These are phyloP conservation scores for Entophlyctis luteolus DNA, from an alignment of 192 early-diverging fungal species.

Conservation along the genomic window DNA sequence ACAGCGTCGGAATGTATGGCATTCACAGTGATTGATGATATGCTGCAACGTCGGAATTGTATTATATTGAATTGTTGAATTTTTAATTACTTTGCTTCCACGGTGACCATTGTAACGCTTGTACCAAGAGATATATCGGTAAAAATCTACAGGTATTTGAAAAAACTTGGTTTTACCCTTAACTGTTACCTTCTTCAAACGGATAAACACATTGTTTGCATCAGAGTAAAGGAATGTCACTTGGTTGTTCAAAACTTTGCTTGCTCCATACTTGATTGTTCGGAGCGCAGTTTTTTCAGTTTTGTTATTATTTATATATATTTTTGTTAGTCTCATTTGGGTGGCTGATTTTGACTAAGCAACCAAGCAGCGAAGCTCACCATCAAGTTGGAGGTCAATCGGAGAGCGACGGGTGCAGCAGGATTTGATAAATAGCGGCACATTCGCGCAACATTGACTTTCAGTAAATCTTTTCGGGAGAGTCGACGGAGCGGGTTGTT, in stretches of 20 bases:
- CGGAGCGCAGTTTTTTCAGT: not conserved
- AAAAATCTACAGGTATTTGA: not conserved
- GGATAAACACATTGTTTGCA: constrained; percentile 3
- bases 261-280: not conserved
- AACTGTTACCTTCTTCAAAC: constrained; percentile 2
- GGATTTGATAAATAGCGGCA: not conserved
- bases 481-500: not conserved
- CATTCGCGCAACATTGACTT: not conserved
- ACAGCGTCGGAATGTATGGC: not conserved
- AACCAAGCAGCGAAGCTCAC: not conserved
- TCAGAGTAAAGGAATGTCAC: constrained; percentile 1
- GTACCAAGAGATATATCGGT: constrained; percentile 3
- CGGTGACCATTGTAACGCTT: not conserved
- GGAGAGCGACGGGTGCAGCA: constrained; percentile 4
- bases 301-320: too few relatives aligned
- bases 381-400: constrained; percentile 13
- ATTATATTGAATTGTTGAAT: not conserved
- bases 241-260: not conserved
- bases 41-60: not conserved
- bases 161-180: not conserved
- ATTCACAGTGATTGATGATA: constrained; percentile 4
- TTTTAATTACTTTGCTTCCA: constrained; percentile 5
- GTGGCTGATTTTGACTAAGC: not conserved
- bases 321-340: too few relatives aligned
- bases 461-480: not conserved